These are phyloP conservation scores for Boletus eberwhitei DNA, from an alignment of 768 basidiomycete species.

Conservation along the genomic window DNA sequence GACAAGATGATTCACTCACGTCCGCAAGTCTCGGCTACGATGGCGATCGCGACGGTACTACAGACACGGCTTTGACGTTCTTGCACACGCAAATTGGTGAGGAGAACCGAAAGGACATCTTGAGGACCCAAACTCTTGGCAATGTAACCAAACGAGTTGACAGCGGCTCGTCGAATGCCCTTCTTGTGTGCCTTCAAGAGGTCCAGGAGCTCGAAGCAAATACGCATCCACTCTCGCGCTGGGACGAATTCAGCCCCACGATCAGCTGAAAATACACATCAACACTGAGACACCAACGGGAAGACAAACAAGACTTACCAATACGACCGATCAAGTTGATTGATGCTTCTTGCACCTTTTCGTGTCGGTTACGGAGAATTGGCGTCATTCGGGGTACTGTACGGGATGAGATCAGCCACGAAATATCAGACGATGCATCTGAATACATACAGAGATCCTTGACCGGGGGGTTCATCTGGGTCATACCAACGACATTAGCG, in stretches of 20 bases:
- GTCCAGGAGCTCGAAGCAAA: conserved; percentile 97
- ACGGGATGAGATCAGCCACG: conserved; percentile 1
- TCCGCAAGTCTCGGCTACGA: conserved; percentile 92
- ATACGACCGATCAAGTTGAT: conserved; percentile 99
- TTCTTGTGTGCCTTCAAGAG: conserved; percentile 99
- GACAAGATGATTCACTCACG: conserved; percentile 33
- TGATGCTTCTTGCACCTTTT: conserved; percentile 98
- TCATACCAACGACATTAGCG: conserved; percentile 99
- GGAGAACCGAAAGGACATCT: conserved; percentile 91
- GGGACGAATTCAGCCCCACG: conserved; percentile 99
- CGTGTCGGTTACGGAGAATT: conserved; percentile 97
- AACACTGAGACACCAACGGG: background rate
- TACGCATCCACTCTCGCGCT: conserved; percentile 99
- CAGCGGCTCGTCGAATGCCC: conserved; percentile 96
- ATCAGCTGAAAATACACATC: conserved; percentile 57
- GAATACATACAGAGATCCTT: conserved; percentile 89
- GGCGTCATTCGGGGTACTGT: conserved; percentile 99
- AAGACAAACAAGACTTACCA: conserved; percentile 33
- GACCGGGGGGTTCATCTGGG: conserved; percentile 99
- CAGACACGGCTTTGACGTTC: conserved; percentile 99
- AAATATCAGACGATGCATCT: background rate
- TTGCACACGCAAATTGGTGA: conserved; percentile 96
- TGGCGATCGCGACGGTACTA: conserved; percentile 96
- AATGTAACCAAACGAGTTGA: conserved; percentile 99
- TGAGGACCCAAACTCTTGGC: conserved; percentile 99